phyloP scores from a whole-genome alignment of 257 asterid species.

The Nicotiana noctiflora region DNA sequence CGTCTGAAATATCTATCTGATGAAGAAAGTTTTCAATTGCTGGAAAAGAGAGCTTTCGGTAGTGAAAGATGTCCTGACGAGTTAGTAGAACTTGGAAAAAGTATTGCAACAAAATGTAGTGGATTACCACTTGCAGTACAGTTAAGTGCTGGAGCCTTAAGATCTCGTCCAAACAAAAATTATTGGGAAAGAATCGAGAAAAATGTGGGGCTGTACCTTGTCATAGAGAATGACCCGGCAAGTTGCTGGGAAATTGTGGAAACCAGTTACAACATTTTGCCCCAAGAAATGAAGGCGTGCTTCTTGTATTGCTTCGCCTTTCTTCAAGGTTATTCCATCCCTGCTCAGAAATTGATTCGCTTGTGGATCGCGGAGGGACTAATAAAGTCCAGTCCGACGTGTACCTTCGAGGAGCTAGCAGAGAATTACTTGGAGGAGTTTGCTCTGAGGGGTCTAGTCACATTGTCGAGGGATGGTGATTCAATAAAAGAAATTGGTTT shows the following conservation, averaged over 20 bases:
- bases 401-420: constrained; percentile 15
- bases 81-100: constrained; percentile 7
- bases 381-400: neutral
- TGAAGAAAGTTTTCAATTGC: constrained; percentile 28
- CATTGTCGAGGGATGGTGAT: no score
- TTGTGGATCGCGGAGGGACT: constrained; percentile 25
- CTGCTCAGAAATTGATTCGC: constrained; percentile 9
- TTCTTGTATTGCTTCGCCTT: constrained; percentile 21
- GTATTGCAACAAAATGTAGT: neutral
- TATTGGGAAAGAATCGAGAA: constrained; percentile 15
- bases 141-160: constrained; percentile 39
- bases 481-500: constrained; percentile 13
- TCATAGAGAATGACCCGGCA: neutral
- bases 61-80: constrained; percentile 13
- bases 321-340: constrained; percentile 19
- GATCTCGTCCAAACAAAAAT: neutral
- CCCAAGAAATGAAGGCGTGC: constrained; percentile 8
- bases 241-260: constrained; percentile 5
- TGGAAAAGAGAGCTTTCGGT: constrained; percentile 30
- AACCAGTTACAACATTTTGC: constrained; percentile 16
- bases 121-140: constrained; percentile 32
- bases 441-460: no score
- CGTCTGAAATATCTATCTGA: constrained; percentile 11
- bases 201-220: constrained; percentile 8
- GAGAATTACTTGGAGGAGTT: constrained; percentile 8